Evolutionary conservation across 805 yeast species (phyloP), one percentile per base, ranked within the genome.

Genomic region (Saturnispora saitoi): DNA sequence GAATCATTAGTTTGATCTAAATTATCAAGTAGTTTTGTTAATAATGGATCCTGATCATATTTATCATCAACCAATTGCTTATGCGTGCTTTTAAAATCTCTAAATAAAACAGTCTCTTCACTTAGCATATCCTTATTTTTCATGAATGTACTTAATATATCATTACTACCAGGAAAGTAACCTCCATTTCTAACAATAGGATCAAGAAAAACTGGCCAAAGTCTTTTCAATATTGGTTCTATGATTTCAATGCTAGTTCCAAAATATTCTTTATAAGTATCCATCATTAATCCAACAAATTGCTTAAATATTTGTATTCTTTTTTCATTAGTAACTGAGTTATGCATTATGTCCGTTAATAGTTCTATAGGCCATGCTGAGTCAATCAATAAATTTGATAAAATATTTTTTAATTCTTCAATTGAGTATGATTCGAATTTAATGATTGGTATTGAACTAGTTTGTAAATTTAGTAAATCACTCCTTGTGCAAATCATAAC

Each of bases 231-330:
- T 1, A 59, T 60, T 3, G 65, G 63, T 9, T 62, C 42, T 3
- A 73, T 55, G 15, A 72, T 51, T 26, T 60, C 60, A 42, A 77
- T 54, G 52, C 73, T 71, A 0, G 72, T 55, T 0, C 81, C 80
- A 17, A 76, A 62, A 53, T 70, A 74, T 6, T 70, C 66, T 42
- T 59, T 66, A 50, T 65, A 74, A 30, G 75, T 64, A 51, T 76
- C 78, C 15, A 75, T 66, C 17, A 76, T 64, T 26, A 75, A 57
- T 36, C 69, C 70, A 17, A 72, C 61, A 50, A 67, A 77, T 36
- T 51, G 52, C 17, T 55, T 58, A 9, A 58, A 57, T 43, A 68
- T 61, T 1, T 20, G 24, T 10, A 42, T 45, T 38, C 56, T 49
- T 36, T 56, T 58, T 1, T 42, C n/a, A 2, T 36, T 29, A 7